Percentiles rank a stretch among this genome's conserved stretches.
These are phyloP conservation scores for Metschnikowia cubensis DNA, from an alignment of 805 yeast species.

Conservation along the genomic window DNA sequence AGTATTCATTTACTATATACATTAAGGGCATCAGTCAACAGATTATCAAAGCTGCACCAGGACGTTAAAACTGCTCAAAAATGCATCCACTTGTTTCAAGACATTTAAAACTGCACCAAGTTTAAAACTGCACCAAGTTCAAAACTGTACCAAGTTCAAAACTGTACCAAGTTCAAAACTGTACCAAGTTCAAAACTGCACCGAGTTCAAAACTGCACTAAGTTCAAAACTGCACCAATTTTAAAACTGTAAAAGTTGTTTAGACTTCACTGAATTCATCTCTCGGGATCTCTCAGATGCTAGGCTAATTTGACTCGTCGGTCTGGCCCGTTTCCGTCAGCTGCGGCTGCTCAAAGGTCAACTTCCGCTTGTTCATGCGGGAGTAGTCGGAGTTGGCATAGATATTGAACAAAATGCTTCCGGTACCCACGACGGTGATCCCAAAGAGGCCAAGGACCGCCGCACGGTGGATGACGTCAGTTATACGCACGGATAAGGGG, in stretches of 20 bases:
- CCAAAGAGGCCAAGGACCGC: conserved; percentile 37
- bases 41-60: too few species aligned
- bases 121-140: too few species aligned
- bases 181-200: too few species aligned
- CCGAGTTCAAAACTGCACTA: too few species aligned
- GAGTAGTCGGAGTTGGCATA: conserved; percentile 44
- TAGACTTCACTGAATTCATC: too few species aligned
- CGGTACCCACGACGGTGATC: conserved; percentile 38
- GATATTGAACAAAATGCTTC: conserved; percentile 37
- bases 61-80: too few species aligned
- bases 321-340: neutral
- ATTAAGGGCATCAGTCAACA: neutral
- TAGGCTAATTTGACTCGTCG: neutral
- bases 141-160: too few species aligned
- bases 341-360: conserved; percentile 28
- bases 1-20: neutral
- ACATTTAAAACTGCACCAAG: too few species aligned
- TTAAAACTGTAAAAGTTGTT: too few species aligned
- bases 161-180: too few species aligned
- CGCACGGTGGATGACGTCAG: conserved; percentile 41
- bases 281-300: neutral
- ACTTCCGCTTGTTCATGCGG: conserved; percentile 37
- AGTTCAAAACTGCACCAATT: too few species aligned
- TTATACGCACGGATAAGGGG: conserved; percentile 41
- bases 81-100: too few species aligned